Evolutionary conservation across 768 basidiomycete genomes (phyloP).

Genomic region (Phallus indusiatus): DNA sequence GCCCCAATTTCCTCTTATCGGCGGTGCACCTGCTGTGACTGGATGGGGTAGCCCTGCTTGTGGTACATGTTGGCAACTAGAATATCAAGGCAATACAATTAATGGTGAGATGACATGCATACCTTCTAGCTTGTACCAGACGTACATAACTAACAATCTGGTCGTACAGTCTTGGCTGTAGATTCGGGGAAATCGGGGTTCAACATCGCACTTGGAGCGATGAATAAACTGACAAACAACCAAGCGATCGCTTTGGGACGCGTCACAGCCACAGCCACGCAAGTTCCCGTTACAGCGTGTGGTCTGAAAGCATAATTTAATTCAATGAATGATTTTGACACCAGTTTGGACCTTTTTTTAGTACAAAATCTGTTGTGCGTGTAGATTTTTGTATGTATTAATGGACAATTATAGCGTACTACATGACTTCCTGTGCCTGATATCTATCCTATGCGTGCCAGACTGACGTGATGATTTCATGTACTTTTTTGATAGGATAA

Average conservation of each 20-base stretch:
- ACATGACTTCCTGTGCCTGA: no score
- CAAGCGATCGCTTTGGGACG: slow-evolving; percentile 39
- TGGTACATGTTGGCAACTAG: slow-evolving; percentile 24
- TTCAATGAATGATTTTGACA: no score
- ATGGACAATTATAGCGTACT: no score
- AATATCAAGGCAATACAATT: slow-evolving; percentile 14
- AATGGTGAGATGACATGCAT: slow-evolving; percentile 7
- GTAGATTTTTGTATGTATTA: no score
- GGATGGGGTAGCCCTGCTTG: slow-evolving; percentile 19
- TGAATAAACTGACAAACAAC: slow-evolving; percentile 43
- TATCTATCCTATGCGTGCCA: no score
- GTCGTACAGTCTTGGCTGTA: slow-evolving; percentile 15
- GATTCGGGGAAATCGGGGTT: slow-evolving; percentile 26
- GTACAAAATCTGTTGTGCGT: no score
- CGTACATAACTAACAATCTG: neutral
- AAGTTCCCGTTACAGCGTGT: slow-evolving; percentile 40
- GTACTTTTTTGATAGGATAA: no score
- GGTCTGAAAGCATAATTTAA: slow-evolving; percentile 20
- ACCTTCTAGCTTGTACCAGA: neutral
- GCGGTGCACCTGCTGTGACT: slow-evolving; percentile 25
- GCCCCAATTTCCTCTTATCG: slow-evolving; percentile 28
- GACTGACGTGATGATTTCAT: no score
- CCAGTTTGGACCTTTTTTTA: no score
- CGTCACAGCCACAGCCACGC: slow-evolving; percentile 32
- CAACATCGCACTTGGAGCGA: slow-evolving; percentile 41